Base-by-base conservation (phyloP, 1,284 basidiomycete species). In the Agroathelia rolfsii region DNA sequence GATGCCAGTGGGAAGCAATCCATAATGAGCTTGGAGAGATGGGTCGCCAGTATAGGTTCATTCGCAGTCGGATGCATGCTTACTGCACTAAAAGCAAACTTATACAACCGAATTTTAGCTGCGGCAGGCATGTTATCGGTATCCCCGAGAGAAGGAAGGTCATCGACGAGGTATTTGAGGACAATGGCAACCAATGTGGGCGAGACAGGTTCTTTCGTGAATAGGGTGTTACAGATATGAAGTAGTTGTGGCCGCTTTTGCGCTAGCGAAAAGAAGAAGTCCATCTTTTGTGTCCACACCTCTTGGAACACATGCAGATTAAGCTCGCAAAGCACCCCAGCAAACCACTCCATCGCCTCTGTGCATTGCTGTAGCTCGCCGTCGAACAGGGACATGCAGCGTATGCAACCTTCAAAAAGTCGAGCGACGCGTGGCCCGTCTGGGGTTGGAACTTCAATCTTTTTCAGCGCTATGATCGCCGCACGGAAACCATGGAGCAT, bases 11-110 rank as follows among this genome's bases (percentile, higher is more conserved):
- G 85, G 55, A 99, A 95, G 41, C 89, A 96, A 48, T 93, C 87
- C 86, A 97, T 96, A 49, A 99, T 85, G 32, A 99, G 62, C 52
- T 92, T 92, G 27, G 87, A 81, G 23, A 98, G 70, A 57, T 98
- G 90, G 0, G 87, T 80, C 12, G 93, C 90, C 6, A 98, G 65
- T 36, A 97, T 89, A 11, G 81, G 73, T 59, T 98, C 95, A 58
- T 97, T 98, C 22, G 72, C 61, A 18, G 62, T 59, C 20, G 92
- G 83, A 55, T 78, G 83, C 37, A 76, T 57, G 22, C 81, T 80
- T 41, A 98, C 89, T 3, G 94, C 88, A 44, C 76, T 72, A 59
- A 98, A 99, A 6, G 90, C 84, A 74, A 96, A 86, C 64, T 97
- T 98, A 76, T 92, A 98, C 38, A 97, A 66, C 32, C 90, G 76